These are phyloP conservation scores for Phyllosticta paracitricarpa DNA, from an alignment of 2,329 filamentous ascomycete species.

Conservation along the genomic window DNA sequence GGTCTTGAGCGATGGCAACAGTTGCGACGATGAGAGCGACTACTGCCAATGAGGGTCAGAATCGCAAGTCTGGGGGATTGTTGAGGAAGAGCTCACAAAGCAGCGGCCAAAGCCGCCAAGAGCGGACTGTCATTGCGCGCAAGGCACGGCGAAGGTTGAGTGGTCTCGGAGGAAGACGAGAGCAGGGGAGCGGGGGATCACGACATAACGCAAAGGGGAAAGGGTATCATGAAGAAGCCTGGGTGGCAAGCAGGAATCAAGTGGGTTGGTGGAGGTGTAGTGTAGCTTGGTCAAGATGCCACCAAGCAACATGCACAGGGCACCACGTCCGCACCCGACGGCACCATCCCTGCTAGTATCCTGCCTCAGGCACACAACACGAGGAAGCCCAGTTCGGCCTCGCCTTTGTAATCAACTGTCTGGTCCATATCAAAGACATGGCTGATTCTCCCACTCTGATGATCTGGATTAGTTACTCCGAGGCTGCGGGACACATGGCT, in stretches of 20 bases:
- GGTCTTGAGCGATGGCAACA: slow-evolving; percentile 17
- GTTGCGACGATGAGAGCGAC: slow-evolving; percentile 22
- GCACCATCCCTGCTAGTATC: neutral
- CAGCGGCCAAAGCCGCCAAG: slow-evolving; percentile 10
- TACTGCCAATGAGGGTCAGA: slow-evolving; percentile 16
- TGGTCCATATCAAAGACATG: neutral
- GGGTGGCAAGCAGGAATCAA: neutral
- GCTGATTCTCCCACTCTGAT: neutral
- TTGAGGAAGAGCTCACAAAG: slow-evolving; percentile 1
- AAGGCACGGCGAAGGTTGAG: neutral
- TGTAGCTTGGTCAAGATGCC: slow-evolving; percentile 7
- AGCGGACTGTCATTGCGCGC: slow-evolving; percentile 5
- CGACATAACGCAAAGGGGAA: neutral
- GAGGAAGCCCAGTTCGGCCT: neutral
- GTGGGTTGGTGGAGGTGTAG: neutral
- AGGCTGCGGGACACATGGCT: neutral
- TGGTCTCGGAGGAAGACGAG: neutral
- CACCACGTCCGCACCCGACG: neutral
- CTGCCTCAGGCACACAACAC: neutral
- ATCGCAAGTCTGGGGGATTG: neutral
- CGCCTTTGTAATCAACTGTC: slow-evolving; percentile 5
- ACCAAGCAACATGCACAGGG: neutral
- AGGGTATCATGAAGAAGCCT: neutral
- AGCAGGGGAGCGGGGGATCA: neutral
- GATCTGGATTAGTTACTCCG: neutral